phyloP scores from a whole-genome alignment of 257 asterid species.

The Solanum chmielewskii region DNA sequence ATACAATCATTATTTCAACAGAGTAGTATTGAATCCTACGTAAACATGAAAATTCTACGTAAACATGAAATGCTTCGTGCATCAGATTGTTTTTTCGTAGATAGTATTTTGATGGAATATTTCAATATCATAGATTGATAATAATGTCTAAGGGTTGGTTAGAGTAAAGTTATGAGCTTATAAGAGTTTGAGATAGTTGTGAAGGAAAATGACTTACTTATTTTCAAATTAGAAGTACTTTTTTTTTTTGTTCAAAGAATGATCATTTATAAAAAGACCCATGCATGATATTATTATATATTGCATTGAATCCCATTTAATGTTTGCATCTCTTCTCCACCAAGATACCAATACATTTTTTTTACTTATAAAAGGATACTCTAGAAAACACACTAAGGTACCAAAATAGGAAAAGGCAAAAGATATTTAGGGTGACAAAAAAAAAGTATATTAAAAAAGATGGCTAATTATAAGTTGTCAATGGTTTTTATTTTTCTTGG shows the following conservation, averaged over 20 bases:
- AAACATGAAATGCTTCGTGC: neutral
- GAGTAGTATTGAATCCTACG: neutral
- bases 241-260: neutral
- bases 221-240: neutral
- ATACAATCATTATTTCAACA: neutral
- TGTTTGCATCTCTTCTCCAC: neutral
- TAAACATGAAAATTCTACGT: neutral
- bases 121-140: no score
- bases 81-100: fast-evolving
- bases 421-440: neutral
- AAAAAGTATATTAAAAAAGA: neutral
- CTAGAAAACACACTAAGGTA: neutral
- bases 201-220: neutral
- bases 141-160: neutral
- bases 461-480: constrained; percentile 13
- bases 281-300: neutral
- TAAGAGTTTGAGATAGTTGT: neutral
- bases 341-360: neutral
- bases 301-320: constrained; percentile 9
- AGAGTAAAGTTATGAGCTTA: neutral
- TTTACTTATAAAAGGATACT: constrained; percentile 7
- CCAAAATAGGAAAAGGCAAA: neutral
- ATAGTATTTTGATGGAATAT: neutral
- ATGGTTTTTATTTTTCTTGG: constrained; percentile 6
- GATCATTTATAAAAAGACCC: neutral